Evolutionary conservation across 2,329 filamentous ascomycete species (phyloP), one percentile per base, ranked within the genome.

Genomic region (Fusarium pininemorale): DNA sequence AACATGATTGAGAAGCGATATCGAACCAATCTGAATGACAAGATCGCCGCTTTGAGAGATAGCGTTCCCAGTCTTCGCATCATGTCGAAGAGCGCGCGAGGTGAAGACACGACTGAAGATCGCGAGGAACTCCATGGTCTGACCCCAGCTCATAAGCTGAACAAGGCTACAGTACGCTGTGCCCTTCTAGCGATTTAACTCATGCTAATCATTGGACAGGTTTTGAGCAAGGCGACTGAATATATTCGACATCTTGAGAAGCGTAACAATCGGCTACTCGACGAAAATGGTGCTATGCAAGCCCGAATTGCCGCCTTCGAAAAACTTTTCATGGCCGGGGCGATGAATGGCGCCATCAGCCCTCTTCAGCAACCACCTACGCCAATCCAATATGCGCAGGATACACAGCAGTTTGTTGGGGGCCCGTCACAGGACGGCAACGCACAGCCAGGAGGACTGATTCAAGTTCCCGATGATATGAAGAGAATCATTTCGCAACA

Each of bases 1-100:
- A 98, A 98, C 83, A 96, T 98, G 88, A 98, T 98, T 72, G 96
- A 98, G 84, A 98, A 98, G 87, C 88, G 96, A 75, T 98, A 98
- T 82, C 92, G 96, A 78, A 98, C 94, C 61, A 98, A 98, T 79
- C 87, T 98, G 65, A 98, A 98, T 80, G 96, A 98, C 81, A 98
- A 98, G 85, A 98, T 98, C 78, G 93, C 95, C 51, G 95, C 95
- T 66, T 85, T 98, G 70, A 89, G 95, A 77, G 95, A 98, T 81
- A 97, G 94, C 79, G 95, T 98, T 20, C 96, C 96, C 5, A 97
- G 94, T 81, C 85, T 98, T 65, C 91, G 95, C 55, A 93, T 95
- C 76, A 94, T 95, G 90, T 91, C 91, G 42, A 94, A 93, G 84
- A 92, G 89, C 76, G 89, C 89, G 54, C 85, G 86, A 66, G 92